These are phyloP conservation scores for Yarrowia bubula DNA, from an alignment of 805 yeast species.

Conservation along the genomic window DNA sequence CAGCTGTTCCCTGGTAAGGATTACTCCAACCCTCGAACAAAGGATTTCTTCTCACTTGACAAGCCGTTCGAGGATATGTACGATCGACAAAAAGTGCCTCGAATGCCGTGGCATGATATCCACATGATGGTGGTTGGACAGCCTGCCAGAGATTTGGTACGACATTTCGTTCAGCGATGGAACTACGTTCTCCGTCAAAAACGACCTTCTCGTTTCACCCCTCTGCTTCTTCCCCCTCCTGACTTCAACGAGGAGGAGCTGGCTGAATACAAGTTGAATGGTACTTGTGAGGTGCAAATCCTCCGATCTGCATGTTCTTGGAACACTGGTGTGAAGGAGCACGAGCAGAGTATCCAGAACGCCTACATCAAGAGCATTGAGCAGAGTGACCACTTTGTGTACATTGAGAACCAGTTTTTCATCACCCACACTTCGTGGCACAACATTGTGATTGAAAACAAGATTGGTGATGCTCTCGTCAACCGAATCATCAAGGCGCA, in stretches of 20 bases:
- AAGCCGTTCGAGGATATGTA: slow-evolving; percentile 90
- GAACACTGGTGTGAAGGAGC: slow-evolving; percentile 85
- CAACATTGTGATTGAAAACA: slow-evolving; percentile 76
- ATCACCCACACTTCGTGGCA: slow-evolving; percentile 78
- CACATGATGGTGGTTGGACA: slow-evolving; percentile 96
- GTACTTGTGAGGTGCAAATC: slow-evolving; percentile 89
- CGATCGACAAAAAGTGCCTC: slow-evolving; percentile 72
- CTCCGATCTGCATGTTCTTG: slow-evolving; percentile 87
- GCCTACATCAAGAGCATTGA: slow-evolving; percentile 91
- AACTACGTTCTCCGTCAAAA: slow-evolving; percentile 89
- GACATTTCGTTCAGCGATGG: slow-evolving; percentile 98
- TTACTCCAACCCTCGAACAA: slow-evolving; percentile 91
- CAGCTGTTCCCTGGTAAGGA: slow-evolving; percentile 95
- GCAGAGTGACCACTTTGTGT: slow-evolving; percentile 86
- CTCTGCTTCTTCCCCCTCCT: slow-evolving; percentile 87
- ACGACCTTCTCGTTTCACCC: slow-evolving; percentile 91
- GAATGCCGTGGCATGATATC: slow-evolving; percentile 99
- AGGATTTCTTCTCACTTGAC: slow-evolving; percentile 77
- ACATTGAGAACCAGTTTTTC: slow-evolving; percentile 94
- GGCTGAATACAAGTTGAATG: slow-evolving; percentile 55
- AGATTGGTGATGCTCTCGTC: slow-evolving; percentile 96
- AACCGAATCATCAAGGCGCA: slow-evolving; percentile 91
- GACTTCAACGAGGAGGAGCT: slow-evolving; percentile 77
- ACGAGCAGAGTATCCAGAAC: slow-evolving; percentile 85
- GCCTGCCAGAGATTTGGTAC: slow-evolving; percentile 84